Base-by-base conservation (phyloP, 1,284 basidiomycete species). In the Earliella scabrosa region DNA sequence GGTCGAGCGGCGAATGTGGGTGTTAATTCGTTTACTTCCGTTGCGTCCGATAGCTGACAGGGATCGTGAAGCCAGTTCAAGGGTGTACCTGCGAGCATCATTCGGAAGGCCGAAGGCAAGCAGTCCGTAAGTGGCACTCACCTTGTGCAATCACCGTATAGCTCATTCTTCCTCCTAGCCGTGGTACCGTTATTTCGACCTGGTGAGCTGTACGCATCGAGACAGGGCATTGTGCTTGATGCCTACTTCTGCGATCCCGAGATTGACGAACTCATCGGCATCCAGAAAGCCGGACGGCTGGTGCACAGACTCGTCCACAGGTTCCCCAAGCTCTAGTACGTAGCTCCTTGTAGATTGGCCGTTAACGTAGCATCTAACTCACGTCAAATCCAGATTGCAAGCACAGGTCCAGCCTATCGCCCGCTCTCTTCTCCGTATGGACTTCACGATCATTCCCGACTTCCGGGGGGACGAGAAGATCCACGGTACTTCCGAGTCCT, bases 381-480 rank as follows among this genome's bases (percentile, higher is more conserved):
- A 41, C 20, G 11, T 49, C 20, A 14, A 52, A 46, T 52, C 7
- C 63, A 90, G 88, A 67, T 77, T 97, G 18, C 91, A 95, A 72
- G 95, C 96, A 1, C 93, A 97, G 68, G 95, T 97, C 0, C 92
- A 97, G 63, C 96, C 95, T 0, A 93, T 97, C 65, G 97, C 95
- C 0, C 85, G 94, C 21, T 92, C 93, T 0, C 83, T 97, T 23
- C 81, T 97, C 36, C 87, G 92, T 47, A 90, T 97, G 58, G 94
- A 97, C 64, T 75, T 97, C 14, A 93, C 92, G 1, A 95, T 98
- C 69, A 88, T 88, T 3, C 96, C 97, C 20, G 97, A 98, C 71
- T 99, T 98, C 82, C 85, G 90, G 52, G 98, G 97, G 97, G 95
- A 98, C 54, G 93, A 95, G 67, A 93, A 93, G 72, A 86, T 96